Evolutionary conservation across 495 filamentous ascomycete genomes (phyloP), one percentile per base, ranked within the genome.

Genomic region (Neurospora tetrasperma): DNA sequence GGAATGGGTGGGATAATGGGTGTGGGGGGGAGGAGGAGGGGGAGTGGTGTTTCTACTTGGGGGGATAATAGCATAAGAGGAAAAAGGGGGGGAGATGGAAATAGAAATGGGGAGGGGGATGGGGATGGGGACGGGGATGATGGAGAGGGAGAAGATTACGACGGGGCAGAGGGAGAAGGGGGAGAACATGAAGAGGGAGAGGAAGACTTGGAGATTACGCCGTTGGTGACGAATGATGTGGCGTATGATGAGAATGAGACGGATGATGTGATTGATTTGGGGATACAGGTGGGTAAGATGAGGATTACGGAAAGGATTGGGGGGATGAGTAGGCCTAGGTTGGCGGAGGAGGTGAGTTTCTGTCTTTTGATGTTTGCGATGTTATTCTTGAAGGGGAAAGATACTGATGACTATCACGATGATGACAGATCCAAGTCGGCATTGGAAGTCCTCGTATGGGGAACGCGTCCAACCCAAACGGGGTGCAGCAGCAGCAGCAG

Each of bases 221-320:
- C 85, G 14, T 76, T 91, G 68, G 87, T 88, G 20, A 82, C 87
- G 11, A 82, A 86, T 10, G 89, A 92, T 81, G 87, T 89, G 72
- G 85, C 87, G 6, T 89, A 90, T 76, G 88, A 90, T 71, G 88
- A 91, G 71, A 87, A 88, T 74, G 82, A 85, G 40, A 74, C 54
- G 73, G 88, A 90, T 73, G 90, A 92, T 70, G 78, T 92, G 18
- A 83, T 89, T 71, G 92, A 94, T 77, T 80, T 93, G 23, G 92
- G 92, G 6, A 85, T 93, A 66, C 85, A 86, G 73, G 82, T 93
- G 71, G 91, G 92, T 9, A 90, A 86, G 73, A 88, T 92, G 86
- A 85, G 90, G 70, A 89, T 94, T 43, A 92, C 88, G 1, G 91
- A 93, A 76, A 85, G 91, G 23, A 89, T 93, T 75, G 91, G 91